Conservation (phyloP, 2,329 filamentous ascomycete species). For the Aureobasidium sp. region DNA sequence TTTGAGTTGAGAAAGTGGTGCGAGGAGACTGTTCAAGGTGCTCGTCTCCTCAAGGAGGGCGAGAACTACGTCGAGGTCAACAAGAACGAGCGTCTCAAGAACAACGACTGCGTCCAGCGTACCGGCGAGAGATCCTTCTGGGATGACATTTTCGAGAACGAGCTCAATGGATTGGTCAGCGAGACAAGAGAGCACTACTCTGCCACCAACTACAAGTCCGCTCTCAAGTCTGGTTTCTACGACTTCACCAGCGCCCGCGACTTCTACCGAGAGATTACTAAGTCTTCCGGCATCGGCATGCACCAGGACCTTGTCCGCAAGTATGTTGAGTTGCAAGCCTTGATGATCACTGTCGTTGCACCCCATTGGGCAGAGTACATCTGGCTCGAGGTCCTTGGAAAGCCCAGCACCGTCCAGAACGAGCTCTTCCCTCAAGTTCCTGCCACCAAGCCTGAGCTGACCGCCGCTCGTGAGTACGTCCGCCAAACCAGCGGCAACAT, state of each 20-base stretch:
- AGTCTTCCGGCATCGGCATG: slow-evolving; percentile 73
- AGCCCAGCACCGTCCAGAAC: slow-evolving; percentile 67
- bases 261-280: slow-evolving; percentile 79
- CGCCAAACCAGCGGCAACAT: slow-evolving; percentile 68
- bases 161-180: slow-evolving; percentile 75
- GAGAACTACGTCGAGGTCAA: slow-evolving; percentile 37
- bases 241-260: slow-evolving; percentile 85
- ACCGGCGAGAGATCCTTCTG: slow-evolving; percentile 71
- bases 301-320: slow-evolving; percentile 71
- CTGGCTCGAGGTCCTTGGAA: slow-evolving; percentile 84
- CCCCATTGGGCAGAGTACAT: slow-evolving; percentile 94
- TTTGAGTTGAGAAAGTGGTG: slow-evolving; percentile 85
- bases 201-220: slow-evolving; percentile 73
- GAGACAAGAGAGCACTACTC: slow-evolving; percentile 75
- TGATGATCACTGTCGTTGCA: slow-evolving; percentile 75
- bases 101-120: slow-evolving; percentile 57
- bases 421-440: slow-evolving; percentile 68
- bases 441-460: slow-evolving; percentile 58
- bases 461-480: slow-evolving; percentile 77
- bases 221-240: slow-evolving; percentile 78
- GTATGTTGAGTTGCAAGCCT: slow-evolving; percentile 80
- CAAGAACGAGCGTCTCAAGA: slow-evolving; percentile 40
- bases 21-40: slow-evolving; percentile 70
- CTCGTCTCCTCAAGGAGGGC: slow-evolving; percentile 36
- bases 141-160: slow-evolving; percentile 86